Base-by-base conservation (phyloP, 768 basidiomycete genomes). In the Serpula lacrymans region DNA sequence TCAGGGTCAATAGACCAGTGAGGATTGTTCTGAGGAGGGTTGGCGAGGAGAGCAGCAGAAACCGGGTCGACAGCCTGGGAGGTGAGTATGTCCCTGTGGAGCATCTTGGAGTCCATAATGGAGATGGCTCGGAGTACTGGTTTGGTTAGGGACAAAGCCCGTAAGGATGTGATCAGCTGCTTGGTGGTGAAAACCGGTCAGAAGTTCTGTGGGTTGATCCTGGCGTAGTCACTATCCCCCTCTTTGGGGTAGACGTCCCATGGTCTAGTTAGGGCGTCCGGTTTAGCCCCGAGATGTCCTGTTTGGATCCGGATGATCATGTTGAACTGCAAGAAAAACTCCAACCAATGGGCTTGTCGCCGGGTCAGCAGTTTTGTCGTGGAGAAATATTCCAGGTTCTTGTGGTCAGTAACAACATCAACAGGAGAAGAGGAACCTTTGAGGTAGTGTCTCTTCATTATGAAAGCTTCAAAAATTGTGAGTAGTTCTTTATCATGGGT, bases 401-500 rank as follows among this genome's bases (percentile, higher is more conserved):
- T 48, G 42, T 57, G 54, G 29, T 57, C 52, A 1, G 55, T 56
- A 2, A 50, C 29, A 12, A 57, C 41, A 25, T 55, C 41, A 14
- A 52, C 34, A 9, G 35, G 49, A n/a, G 14, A 17, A 32, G 22
- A 32, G 7, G 49, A 24, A 22, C 52, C 35, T 13, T 37, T 29
- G 5, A 43, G 27, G 22, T 43, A 43, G 13, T 43, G 34, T 17
- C 22, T 7, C 42, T 36, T 37, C 45, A 46, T 17, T 24, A 41
- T n/a, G 26, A 32, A 12, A 41, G 45, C 11, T 16, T 51, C 18
- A 52, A 53, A 6, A 57, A 55, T 31, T 57, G 49, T 34, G 42
- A 76, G 60, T 5, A 78, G n/a, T n/a, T n/a, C n/a, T n/a, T n/a
- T n/a, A n/a, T n/a, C 47, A 39, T 70, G 57, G 26, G 63, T 61